Evolutionary conservation across 139 green algal genomes (phyloP).

Genomic region (Raphidocelis subcapitata): DNA sequence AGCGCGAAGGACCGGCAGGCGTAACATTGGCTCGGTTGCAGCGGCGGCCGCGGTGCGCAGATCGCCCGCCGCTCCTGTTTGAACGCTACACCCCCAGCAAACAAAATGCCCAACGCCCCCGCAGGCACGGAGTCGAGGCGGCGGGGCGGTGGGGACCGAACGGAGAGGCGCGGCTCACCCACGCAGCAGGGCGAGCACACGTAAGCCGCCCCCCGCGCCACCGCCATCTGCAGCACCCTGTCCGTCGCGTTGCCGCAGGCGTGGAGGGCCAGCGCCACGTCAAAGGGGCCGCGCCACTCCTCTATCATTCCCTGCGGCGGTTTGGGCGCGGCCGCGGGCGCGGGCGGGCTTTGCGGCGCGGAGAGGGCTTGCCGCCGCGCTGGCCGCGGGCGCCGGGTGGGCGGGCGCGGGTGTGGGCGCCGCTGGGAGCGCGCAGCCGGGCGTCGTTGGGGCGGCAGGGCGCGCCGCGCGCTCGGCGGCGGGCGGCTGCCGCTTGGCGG

Average conservation of each 20-base stretch:
- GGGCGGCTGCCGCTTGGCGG: not conserved
- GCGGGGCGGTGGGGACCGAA: not conserved
- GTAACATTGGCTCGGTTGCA: not conserved
- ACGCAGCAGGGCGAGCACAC: slow-evolving; percentile 75
- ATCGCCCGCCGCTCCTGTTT: not conserved
- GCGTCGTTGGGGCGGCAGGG: no score
- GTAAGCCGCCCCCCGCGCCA: slow-evolving; percentile 48
- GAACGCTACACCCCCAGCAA: not conserved
- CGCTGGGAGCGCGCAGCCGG: no score
- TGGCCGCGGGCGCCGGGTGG: no score
- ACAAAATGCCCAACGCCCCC: not conserved
- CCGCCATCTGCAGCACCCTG: slow-evolving; percentile 49
- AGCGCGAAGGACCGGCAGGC: not conserved
- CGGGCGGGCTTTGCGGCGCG: not conserved
- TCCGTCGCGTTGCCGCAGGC: slow-evolving; percentile 80
- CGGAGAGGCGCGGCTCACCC: slow-evolving; percentile 37
- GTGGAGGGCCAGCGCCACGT: slow-evolving; percentile 72
- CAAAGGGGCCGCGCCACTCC: slow-evolving; percentile 46
- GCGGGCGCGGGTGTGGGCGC: no score
- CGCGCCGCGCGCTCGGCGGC: not conserved
- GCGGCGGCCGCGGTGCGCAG: no score
- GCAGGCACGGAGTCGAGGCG: not conserved
- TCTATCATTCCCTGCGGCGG: slow-evolving; percentile 55
- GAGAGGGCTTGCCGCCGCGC: not conserved
- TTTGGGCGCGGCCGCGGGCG: not conserved